Base-by-base conservation (phyloP, 257 asterid species). In the Primulina tabacum region DNA sequence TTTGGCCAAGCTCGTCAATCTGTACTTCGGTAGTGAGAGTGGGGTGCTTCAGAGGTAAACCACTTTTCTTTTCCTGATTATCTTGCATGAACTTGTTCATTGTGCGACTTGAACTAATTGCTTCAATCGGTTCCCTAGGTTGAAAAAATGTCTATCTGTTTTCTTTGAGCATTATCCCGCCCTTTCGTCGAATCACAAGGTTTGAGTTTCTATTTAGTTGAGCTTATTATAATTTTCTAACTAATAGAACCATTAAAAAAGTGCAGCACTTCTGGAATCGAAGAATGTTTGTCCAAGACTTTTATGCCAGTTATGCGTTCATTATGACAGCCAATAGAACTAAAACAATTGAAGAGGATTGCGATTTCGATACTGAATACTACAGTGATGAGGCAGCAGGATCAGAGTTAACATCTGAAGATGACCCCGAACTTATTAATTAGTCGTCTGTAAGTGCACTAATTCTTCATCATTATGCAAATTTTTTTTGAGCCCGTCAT, bases 131-230 rank as follows among this genome's bases (percentile, higher is more conserved):
- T 80, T 71, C 68, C 74, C 82, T 63, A 92, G 98, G 90, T 81
- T 93, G 86, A 89, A 90, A 68, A 97, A 93, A 75, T 89, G 97
- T 59, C 85, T 90, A 43, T 89, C 91, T 4, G 97, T 93, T 67
- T 93, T 93, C 87, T 90, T 93, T 79, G 99, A 90, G 88, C 96
- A 89, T 79, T 93, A 90, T 78, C 92, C 97, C 63, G 82, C 94
- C 75, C 92, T 93, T 73, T 93, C 96, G 7, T 47, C 81, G 64
- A 83, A 83, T 76, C 96, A 90, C 81, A 93, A 93, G 99, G 99
- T 82, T 69, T 6, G 81, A 75, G 77, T 72, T 72, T 50, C 66
- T 75, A 56, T 34, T 28, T 26, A 55, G 57, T 26, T 68, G 69
- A 50, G 43, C 66, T 55, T 71, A 26, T 62, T 65, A 62, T 61